Base-by-base conservation (phyloP, 2,329 filamentous ascomycete species). In the Monosporascus sp. region DNA sequence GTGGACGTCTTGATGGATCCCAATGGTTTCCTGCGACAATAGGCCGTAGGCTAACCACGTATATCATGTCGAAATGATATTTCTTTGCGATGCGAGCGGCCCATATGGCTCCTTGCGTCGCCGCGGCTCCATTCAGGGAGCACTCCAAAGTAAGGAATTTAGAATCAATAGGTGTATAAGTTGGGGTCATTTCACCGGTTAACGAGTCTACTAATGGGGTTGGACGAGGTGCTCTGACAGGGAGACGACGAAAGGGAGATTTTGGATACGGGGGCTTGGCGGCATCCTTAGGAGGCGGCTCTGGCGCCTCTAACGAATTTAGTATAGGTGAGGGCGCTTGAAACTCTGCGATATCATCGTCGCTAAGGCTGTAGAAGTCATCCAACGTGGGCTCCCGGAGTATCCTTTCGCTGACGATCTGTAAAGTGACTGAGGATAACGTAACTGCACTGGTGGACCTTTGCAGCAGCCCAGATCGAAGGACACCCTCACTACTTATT, bases 31-130 rank as follows among this genome's bases (percentile, higher is more conserved):
- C 56, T 46, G 36, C 51, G 37, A 49, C 59, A 38, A 63, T 71
- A 3, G 81, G 80, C 80, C 81, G 83, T 15, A 84, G 67, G 56
- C 79, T 82, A 56, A 83, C 75, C 31, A 84, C 74, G 57, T 84
- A 84, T 14, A 83, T 72, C 24, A 84, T 70, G 57, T 82, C 78
- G 50, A 84, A 82, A 50, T 79, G 72, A 63, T 82, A 82, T 50
- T 76, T 74, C 4, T 70, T 73, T 5, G 81, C 81, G 39, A 84
- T 80, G 34, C 77, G 71, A 1, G 79, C 79, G 7, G 78, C 78
- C 62, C 80, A 74, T 47, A 80, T 75, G 7, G 80, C 80, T 3
- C 78, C 80, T 0, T 72, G 68, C 18, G 74, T 69, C 15, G 75
- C 76, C 14, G 75, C 73, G 1, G 69, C 68, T 51, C 68, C 74